Conservation (phyloP, 73 alveolate species). For the Tetrahymena thermophila region DNA sequence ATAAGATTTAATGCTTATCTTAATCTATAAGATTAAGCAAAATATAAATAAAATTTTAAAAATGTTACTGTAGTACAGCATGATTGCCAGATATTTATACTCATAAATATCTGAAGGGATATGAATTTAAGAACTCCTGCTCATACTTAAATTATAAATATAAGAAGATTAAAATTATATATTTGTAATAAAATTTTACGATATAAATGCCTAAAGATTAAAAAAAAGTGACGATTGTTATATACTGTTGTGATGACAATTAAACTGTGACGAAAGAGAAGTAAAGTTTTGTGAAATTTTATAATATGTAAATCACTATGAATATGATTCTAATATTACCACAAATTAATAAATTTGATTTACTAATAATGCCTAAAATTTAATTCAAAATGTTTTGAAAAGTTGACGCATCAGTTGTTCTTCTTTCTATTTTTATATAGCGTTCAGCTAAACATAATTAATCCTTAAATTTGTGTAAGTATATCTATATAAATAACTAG, state of each 20-base stretch:
- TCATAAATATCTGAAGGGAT: no score
- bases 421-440: background rate
- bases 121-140: background rate
- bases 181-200: background rate
- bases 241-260: background rate
- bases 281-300: background rate
- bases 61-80: no score
- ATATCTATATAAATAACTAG: background rate
- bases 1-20: background rate
- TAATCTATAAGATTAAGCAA: background rate
- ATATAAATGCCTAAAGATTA: background rate
- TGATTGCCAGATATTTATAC: background rate
- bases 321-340: background rate
- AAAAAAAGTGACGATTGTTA: background rate
- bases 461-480: background rate
- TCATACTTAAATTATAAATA: no score
- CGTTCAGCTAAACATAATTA: background rate
- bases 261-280: background rate
- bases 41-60: no score
- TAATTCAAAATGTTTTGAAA: background rate
- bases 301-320: background rate
- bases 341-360: background rate
- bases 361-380: background rate
- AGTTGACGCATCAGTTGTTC: background rate
- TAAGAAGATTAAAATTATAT: no score